A percentile compares a stretch with the other conserved stretches of the same genome.
phyloP scores from a whole-genome alignment of 495 filamentous ascomycete species.

The Beverwykella pulmonaria region DNA sequence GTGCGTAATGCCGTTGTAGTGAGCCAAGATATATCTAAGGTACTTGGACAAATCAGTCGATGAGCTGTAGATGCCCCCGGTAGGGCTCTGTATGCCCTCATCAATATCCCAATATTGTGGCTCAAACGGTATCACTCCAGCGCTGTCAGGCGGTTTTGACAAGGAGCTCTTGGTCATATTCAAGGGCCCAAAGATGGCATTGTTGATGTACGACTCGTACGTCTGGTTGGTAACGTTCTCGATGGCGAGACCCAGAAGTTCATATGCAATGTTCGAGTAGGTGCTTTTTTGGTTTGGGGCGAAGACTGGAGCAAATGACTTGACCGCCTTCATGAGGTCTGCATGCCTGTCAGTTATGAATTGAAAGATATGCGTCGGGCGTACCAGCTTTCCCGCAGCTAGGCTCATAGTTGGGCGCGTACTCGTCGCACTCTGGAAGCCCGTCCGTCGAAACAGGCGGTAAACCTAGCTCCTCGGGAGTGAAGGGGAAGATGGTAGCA shows the following conservation, averaged over 20 bases:
- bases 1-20: constrained; percentile 44
- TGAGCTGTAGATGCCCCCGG: constrained; percentile 45
- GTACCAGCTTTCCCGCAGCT: not conserved
- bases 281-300: constrained; percentile 44
- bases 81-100: constrained; percentile 40
- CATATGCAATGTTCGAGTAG: constrained; percentile 45
- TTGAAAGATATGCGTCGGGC: not conserved
- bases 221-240: constrained; percentile 39
- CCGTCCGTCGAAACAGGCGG: constrained; percentile 38
- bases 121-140: constrained; percentile 42
- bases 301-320: constrained; percentile 36
- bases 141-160: constrained; percentile 37
- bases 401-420: constrained; percentile 2
- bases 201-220: constrained; percentile 40
- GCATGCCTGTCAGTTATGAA: not conserved
- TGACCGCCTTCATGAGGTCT: constrained; percentile 36
- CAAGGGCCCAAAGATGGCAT: constrained; percentile 43
- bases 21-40: constrained; percentile 43
- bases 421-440: constrained; percentile 39
- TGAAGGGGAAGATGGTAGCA: not conserved
- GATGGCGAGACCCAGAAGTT: constrained; percentile 44
- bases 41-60: constrained; percentile 40
- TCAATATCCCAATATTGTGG: constrained; percentile 44
- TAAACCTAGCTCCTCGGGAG: constrained; percentile 33
- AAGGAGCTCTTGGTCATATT: constrained; percentile 40